These are phyloP conservation scores for Lipomyces mesembrius DNA, from an alignment of 805 yeast genomes.

Conservation along the genomic window DNA sequence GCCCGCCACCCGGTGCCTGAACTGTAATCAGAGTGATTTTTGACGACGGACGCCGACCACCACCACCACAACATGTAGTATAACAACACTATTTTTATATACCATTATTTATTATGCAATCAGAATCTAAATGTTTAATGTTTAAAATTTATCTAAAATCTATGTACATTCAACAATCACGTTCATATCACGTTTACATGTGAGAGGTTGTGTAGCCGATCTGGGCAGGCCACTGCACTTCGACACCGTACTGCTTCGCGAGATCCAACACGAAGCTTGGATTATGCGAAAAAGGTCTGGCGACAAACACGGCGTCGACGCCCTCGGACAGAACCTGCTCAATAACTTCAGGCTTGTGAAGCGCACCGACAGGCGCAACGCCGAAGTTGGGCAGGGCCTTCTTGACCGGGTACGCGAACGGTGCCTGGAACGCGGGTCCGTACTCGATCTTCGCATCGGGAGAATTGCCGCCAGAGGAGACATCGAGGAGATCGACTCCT, in stretches of 20 bases:
- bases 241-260: conserved; percentile 57
- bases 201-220: conserved; percentile 31
- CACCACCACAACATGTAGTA: no score
- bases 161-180: background rate
- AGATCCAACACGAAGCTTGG: conserved; percentile 57
- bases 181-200: background rate
- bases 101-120: background rate
- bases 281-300: conserved; percentile 52
- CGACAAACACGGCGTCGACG: conserved; percentile 57
- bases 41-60: background rate
- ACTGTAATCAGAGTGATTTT: background rate
- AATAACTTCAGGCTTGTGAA: conserved; percentile 48
- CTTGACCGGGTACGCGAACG: conserved; percentile 52
- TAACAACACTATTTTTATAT: no score
- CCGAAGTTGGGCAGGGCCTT: conserved; percentile 52
- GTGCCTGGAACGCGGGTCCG: conserved; percentile 49
- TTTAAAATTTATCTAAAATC: background rate
- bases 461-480: conserved; percentile 59
- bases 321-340: conserved; percentile 49
- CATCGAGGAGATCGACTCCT: conserved; percentile 58
- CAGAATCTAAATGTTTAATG: background rate
- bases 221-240: conserved; percentile 49
- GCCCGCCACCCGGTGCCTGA: conserved; percentile 4
- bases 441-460: conserved; percentile 42
- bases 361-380: conserved; percentile 56